Base-by-base conservation (phyloP, 208 protist species). In the Trypanosoma theileri region DNA sequence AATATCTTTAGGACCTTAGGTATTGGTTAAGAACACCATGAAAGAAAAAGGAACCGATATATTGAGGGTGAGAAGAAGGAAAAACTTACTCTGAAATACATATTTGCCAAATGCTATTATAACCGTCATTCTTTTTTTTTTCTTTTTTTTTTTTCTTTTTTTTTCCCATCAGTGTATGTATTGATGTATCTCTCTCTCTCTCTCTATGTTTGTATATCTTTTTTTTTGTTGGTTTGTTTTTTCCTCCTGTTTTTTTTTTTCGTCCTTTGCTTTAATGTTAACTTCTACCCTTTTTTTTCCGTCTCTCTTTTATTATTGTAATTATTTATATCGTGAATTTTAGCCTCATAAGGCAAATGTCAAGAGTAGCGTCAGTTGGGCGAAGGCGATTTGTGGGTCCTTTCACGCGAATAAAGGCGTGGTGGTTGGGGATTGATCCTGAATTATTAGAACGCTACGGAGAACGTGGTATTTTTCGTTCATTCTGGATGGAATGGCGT, bases 401-500 rank as follows among this genome's bases (percentile, higher is more conserved):
- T 8, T 88, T 94, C 54, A 90, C 83, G 1, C 80, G 83, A 3
- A 19, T 91, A 4, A 73, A 67, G 71, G 88, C 88, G 55, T 94
- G 88, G 88, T 94, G 85, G 83, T 54, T 87, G 16, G 88, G 88
- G 19, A 69, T 91, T 31, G 88, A 85, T 56, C 77, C 81, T 0
- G 77, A 88, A 61, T 66, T 86, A 26, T 66, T 94, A 21, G 71
- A 77, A 11, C 83, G 81, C 35, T 94, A 85, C 63, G 89, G 85
- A 40, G 85, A 92, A 44, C 75, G 75, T 19, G 82, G 89, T 22
- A 31, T 82, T 16, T 78, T 82, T 54, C 78, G 85, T 19, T 78
- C 79, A 1, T 42, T 88, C n/a, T 94, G 89, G 89, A 79, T 83
- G 48, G 86, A 92, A 64, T 94, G 89, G 89, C 70, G 76, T 11